phyloP scores from a whole-genome alignment of 306 rosid genomes.

The Cucumis hystrix region DNA sequence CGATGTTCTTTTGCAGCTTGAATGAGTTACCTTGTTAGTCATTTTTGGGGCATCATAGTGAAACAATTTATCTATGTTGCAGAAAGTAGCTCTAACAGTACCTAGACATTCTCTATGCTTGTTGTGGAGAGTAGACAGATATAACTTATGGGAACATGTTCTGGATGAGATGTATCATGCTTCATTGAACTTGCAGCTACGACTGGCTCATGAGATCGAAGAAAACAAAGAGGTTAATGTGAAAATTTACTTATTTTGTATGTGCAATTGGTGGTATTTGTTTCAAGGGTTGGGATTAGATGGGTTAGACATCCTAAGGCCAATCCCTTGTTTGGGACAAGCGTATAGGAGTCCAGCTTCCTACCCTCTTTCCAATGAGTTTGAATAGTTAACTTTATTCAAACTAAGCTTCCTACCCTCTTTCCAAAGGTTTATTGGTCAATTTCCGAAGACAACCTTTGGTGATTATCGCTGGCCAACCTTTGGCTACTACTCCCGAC shows the following conservation, averaged over 20 bases:
- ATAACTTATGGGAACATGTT: conserved; percentile 45
- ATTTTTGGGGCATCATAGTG: background rate
- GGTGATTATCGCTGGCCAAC: too few relatives aligned
- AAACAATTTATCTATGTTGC: conserved; percentile 19
- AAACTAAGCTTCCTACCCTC: too few relatives aligned
- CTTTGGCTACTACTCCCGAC: too few relatives aligned
- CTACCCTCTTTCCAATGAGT: too few relatives aligned
- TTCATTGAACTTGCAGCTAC: conserved; percentile 63
- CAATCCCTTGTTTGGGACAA: too few relatives aligned
- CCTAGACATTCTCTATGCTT: conserved; percentile 15
- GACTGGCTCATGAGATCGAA: conserved; percentile 48
- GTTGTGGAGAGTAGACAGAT: conserved; percentile 71
- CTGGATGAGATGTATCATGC: conserved; percentile 86
- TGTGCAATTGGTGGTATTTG: too few relatives aligned
- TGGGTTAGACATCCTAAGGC: too few relatives aligned
- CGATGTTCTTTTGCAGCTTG: background rate
- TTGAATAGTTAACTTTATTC: too few relatives aligned
- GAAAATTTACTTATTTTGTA: background rate
- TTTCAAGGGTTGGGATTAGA: too few relatives aligned
- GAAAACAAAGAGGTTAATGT: conserved; percentile 51
- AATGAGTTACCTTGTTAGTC: background rate
- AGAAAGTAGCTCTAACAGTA: conserved; percentile 37
- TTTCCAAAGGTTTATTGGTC: too few relatives aligned
- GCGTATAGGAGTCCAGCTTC: too few relatives aligned
- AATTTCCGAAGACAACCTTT: too few relatives aligned